These are phyloP conservation scores for Cladophialophora immunda DNA, from an alignment of 2,329 filamentous ascomycete genomes.

Conservation along the genomic window DNA sequence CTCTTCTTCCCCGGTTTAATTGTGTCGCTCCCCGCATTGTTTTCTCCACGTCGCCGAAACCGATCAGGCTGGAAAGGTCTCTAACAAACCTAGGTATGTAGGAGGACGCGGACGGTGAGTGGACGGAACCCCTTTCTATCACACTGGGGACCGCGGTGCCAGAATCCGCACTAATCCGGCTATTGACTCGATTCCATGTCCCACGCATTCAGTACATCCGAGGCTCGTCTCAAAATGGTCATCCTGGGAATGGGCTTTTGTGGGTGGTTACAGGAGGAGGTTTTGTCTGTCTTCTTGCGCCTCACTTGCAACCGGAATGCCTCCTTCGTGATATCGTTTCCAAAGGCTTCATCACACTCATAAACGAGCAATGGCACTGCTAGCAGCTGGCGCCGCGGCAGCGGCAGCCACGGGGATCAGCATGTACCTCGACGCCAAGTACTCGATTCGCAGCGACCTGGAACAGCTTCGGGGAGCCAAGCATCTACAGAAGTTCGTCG, in stretches of 20 bases:
- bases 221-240: slow-evolving; percentile 14
- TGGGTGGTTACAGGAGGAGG: background rate
- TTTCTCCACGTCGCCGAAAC: slow-evolving; percentile 2
- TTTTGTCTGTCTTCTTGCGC: background rate
- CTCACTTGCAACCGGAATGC: background rate
- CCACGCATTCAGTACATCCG: slow-evolving; percentile 1
- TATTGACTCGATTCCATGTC: slow-evolving; percentile 1
- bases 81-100: background rate
- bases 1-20: background rate
- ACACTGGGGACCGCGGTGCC: background rate
- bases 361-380: slow-evolving; percentile 15
- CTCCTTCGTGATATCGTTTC: background rate
- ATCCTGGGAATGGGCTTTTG: background rate
- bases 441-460: slow-evolving; percentile 70
- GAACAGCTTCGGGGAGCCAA: slow-evolving; percentile 53
- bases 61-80: background rate
- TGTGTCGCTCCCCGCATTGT: background rate
- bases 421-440: slow-evolving; percentile 74
- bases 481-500: slow-evolving; percentile 41
- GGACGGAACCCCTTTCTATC: background rate
- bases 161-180: slow-evolving; percentile 13
- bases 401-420: slow-evolving; percentile 52
- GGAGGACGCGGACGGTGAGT: background rate
- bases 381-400: slow-evolving; percentile 38
- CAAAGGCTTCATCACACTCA: background rate